phyloP scores from a whole-genome alignment of 352 stramenopile genomes.

The Phytophthora palmivora region DNA sequence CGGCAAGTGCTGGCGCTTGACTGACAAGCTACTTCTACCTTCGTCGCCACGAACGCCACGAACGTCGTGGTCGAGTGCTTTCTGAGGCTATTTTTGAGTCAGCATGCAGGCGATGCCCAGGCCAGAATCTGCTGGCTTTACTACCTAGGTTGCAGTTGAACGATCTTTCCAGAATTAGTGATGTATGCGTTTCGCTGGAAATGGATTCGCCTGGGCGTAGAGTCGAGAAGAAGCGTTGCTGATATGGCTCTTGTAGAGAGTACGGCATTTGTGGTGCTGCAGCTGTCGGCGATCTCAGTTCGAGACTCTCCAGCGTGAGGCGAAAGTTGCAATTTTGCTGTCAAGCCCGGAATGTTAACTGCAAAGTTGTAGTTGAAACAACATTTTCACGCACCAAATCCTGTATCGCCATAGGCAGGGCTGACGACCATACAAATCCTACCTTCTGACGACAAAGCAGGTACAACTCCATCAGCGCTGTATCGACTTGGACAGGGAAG shows the following conservation, averaged over 20 bases:
- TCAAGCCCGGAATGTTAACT: not conserved
- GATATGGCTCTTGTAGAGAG: slow-evolving; percentile 5
- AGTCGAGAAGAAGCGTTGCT: slow-evolving; percentile 5
- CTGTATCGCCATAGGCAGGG: slow-evolving; percentile 6
- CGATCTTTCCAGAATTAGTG: slow-evolving; percentile 9
- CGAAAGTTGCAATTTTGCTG: not conserved
- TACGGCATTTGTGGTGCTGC: not conserved
- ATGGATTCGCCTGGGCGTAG: slow-evolving; percentile 7
- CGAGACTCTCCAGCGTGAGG: too few species aligned
- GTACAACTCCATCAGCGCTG: slow-evolving; percentile 2
- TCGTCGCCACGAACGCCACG: slow-evolving; percentile 2
- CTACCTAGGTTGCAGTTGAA: slow-evolving; percentile 13
- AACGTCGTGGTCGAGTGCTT: not conserved
- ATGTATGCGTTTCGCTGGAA: slow-evolving; percentile 10
- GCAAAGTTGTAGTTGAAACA: slow-evolving; percentile 20
- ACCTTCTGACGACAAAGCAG: not conserved
- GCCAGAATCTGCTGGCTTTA: slow-evolving; percentile 11
- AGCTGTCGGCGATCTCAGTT: not conserved
- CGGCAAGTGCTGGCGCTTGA: not conserved
- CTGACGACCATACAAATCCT: slow-evolving; percentile 2
- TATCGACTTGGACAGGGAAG: not conserved
- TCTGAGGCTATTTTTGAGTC: not conserved
- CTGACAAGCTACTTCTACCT: not conserved
- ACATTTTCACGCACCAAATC: not conserved
- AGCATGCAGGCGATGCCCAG: slow-evolving; percentile 12